phyloP scores from a whole-genome alignment of 1,284 basidiomycete genomes.

The Mixia osmundae region DNA sequence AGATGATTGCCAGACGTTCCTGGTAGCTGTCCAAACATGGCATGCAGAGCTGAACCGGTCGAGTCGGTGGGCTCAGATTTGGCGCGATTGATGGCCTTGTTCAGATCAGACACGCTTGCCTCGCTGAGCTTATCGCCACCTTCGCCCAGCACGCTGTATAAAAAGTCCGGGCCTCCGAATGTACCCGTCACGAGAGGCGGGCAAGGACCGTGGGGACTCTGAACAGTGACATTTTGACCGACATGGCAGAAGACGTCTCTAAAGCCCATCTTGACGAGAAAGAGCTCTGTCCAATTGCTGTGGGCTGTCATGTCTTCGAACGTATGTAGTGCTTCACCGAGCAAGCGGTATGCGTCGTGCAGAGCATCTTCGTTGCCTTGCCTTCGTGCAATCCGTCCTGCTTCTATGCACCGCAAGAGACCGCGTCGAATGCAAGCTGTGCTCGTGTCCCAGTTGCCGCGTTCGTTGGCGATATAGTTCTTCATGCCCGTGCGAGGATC shows the following conservation, averaged over 20 bases:
- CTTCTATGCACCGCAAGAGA: constrained; percentile 39
- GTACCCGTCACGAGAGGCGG: constrained; percentile 27
- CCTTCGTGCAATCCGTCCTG: constrained; percentile 4
- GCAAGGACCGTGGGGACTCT: constrained; percentile 4
- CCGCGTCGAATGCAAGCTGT: constrained; percentile 54
- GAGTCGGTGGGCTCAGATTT: constrained; percentile 4
- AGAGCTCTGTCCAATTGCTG: constrained; percentile 23
- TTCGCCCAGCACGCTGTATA: constrained; percentile 12
- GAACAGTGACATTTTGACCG: constrained; percentile 33
- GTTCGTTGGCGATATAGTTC: constrained; percentile 72
- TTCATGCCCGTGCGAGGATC: constrained; percentile 80
- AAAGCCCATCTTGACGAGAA: constrained; percentile 49
- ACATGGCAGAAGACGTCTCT: constrained; percentile 68
- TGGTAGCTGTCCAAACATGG: constrained; percentile 25
- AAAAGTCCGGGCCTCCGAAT: constrained; percentile 69
- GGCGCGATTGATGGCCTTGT: constrained; percentile 43
- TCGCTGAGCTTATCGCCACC: constrained; percentile 25
- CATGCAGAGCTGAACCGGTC: constrained; percentile 12
- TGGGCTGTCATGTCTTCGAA: constrained; percentile 74
- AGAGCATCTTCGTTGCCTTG: constrained; percentile 28
- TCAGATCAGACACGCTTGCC: constrained; percentile 71
- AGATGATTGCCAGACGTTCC: constrained; percentile 32
- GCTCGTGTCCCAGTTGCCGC: constrained; percentile 59
- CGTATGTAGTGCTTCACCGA: constrained; percentile 35
- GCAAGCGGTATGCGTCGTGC: constrained; percentile 50